Evolutionary conservation across 768 basidiomycete genomes (phyloP).

Genomic region (Lactarius hengduanensis): DNA sequence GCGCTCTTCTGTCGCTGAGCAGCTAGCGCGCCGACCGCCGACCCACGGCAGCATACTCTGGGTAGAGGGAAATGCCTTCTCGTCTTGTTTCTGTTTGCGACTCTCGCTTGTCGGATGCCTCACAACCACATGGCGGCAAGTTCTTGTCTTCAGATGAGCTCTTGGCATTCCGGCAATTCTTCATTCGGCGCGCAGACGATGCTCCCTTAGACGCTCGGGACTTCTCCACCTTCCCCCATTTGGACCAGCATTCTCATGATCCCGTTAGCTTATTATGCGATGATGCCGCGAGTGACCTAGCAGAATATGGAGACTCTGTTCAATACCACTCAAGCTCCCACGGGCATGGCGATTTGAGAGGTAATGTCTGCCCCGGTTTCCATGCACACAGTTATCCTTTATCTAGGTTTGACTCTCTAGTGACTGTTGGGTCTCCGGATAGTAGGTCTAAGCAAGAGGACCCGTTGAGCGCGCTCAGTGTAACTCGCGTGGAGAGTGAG

Average conservation of each 20-base stretch:
- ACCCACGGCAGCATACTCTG: conserved; percentile 1
- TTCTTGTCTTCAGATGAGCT: conserved; percentile 23
- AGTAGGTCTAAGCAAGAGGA: conserved; percentile 4
- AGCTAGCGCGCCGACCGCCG: neutral
- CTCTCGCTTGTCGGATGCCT: neutral
- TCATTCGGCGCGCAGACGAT: conserved; percentile 20
- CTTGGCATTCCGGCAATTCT: conserved; percentile 16
- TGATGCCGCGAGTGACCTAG: conserved; percentile 23
- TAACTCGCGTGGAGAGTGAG: neutral
- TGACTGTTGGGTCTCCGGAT: neutral
- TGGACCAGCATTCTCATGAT: neutral
- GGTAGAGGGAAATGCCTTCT: neutral
- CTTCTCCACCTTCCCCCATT: neutral
- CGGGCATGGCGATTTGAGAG: neutral
- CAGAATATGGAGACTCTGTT: conserved; percentile 21
- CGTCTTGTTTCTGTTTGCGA: neutral
- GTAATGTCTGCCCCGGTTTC: neutral
- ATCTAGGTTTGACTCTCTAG: neutral
- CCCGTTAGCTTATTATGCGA: neutral
- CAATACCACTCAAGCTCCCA: neutral
- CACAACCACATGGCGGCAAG: conserved; percentile 2
- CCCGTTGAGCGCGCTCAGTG: conserved; percentile 7
- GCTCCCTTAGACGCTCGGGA: conserved; percentile 4
- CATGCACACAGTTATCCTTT: neutral
- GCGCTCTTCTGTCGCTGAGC: conserved; percentile 1